Base-by-base conservation (phyloP, 2,329 filamentous ascomycete genomes). In the Cephalotrichum gorgonifer region DNA sequence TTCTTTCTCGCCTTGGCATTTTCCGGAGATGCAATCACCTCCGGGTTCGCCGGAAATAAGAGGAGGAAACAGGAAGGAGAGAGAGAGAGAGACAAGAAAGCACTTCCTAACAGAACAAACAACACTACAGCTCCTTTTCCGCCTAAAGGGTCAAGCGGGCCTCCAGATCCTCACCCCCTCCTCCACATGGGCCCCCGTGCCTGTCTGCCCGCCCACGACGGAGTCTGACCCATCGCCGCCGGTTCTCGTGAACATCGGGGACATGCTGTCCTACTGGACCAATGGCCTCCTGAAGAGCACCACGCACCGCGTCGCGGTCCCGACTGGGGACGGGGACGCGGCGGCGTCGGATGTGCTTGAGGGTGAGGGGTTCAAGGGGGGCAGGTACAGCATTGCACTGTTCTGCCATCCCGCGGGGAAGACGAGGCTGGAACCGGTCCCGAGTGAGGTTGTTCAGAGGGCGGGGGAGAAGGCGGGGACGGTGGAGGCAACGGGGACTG, bases 271-370 rank as follows among this genome's bases (percentile, higher is more conserved):
- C 30, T 93, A 94, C 64, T 97, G 91, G 91, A 97, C 93, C 1
- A 85, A 86, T 54, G 89, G 90, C 0, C 66, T 96, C 43, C 74
- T 97, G 54, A 85, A 88, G 57, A 89, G 84, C 56, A 96, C 91
- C 0, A 80, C 96, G 6, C 93, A 97, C 62, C 74, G 91, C 11
- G 93, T 97, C 27, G 81, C 91, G 0, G 93, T 95, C 55, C 67
- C 73, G 0, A 51, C 55, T 0, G 30, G 41, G 4, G 20, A 27
- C 14, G 20, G 17, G 20, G 28, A 47, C 15, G 12, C n/a, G 33
- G 15, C 31, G 26, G 35, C n/a, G n/a, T n/a, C n/a, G n/a, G 28
- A 35, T 3, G 38, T 45, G 15, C 45, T 50, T 2, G 45, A 42
- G 3, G 51, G 52, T 2, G 52, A 54, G 50, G 27, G 8, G 60